Conservation (phyloP, 306 rosid genomes). For the Cucurbita pepo region DNA sequence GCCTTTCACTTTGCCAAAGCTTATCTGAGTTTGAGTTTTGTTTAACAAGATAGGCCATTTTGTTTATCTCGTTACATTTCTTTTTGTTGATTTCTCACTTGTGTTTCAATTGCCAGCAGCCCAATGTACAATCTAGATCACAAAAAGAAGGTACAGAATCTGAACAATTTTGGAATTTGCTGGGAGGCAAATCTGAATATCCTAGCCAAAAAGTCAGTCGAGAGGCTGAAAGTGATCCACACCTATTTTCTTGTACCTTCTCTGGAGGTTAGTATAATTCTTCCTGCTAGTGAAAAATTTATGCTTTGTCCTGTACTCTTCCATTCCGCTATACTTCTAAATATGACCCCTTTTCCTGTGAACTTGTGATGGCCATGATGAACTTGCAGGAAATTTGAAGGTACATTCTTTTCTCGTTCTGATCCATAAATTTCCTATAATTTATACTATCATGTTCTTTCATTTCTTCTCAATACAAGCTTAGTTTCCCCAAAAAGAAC, state of each 20-base stretch:
- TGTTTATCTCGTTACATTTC: conserved; percentile 4
- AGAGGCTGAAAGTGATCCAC: conserved; percentile 64
- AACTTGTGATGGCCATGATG: conserved; percentile 13
- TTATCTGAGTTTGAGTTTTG: background rate
- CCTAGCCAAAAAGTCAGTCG: conserved; percentile 64
- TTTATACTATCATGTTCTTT: background rate
- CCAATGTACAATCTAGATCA: conserved; percentile 59
- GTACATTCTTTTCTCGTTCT: conserved; percentile 26
- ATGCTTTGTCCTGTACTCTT: conserved; percentile 6
- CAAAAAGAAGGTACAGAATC: conserved; percentile 80
- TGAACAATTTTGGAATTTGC: conserved; percentile 82
- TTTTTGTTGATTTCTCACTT: conserved; percentile 15
- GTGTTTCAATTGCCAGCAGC: conserved; percentile 51
- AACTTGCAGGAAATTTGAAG: conserved; percentile 62
- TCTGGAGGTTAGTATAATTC: conserved; percentile 36
- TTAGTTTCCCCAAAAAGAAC: no score
- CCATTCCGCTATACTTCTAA: background rate
- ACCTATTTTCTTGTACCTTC: conserved; percentile 63
- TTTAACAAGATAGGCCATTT: background rate
- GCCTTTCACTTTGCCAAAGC: background rate
- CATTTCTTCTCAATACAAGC: background rate
- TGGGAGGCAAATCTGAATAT: conserved; percentile 74
- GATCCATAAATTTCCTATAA: background rate
- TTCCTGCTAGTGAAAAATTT: conserved; percentile 9
- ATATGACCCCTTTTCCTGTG: conserved; percentile 13